phyloP scores from a whole-genome alignment of 805 yeast species.

The Starmerella apicola region DNA sequence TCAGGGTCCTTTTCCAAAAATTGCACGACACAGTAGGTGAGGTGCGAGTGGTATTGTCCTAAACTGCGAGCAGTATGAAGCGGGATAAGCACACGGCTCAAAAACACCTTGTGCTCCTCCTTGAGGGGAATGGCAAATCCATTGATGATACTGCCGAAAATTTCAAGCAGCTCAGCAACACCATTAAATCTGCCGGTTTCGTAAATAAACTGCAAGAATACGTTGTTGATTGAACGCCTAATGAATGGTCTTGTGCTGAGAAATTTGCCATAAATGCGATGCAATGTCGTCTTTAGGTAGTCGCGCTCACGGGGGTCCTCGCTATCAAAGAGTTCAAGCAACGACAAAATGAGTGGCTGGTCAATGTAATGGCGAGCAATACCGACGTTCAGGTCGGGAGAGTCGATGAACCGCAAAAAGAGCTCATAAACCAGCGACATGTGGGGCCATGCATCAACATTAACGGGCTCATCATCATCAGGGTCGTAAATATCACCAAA shows the following conservation, averaged over 20 bases:
- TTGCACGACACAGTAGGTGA: constrained; percentile 94
- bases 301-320: constrained; percentile 97
- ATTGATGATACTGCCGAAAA: constrained; percentile 88
- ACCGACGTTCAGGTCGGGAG: constrained; percentile 88
- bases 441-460: constrained; percentile 96
- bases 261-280: constrained; percentile 91
- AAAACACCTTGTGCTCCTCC: constrained; percentile 89
- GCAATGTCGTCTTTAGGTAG: constrained; percentile 85
- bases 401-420: constrained; percentile 80
- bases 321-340: constrained; percentile 83
- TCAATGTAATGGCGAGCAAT: constrained; percentile 89
- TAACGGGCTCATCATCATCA: constrained; percentile 96
- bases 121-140: constrained; percentile 96
- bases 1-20: constrained; percentile 88
- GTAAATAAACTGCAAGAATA: constrained; percentile 82
- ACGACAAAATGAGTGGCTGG: constrained; percentile 67
- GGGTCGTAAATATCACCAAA: constrained; percentile 94
- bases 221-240: constrained; percentile 81
- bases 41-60: constrained; percentile 87
- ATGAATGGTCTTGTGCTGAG: constrained; percentile 80
- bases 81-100: constrained; percentile 77
- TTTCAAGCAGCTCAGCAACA: constrained; percentile 85
- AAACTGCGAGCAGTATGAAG: constrained; percentile 83
- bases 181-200: constrained; percentile 96
- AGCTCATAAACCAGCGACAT: constrained; percentile 95